Evolutionary conservation across 1,284 basidiomycete genomes (phyloP).

Genomic region (Rhodotorula sp.): DNA sequence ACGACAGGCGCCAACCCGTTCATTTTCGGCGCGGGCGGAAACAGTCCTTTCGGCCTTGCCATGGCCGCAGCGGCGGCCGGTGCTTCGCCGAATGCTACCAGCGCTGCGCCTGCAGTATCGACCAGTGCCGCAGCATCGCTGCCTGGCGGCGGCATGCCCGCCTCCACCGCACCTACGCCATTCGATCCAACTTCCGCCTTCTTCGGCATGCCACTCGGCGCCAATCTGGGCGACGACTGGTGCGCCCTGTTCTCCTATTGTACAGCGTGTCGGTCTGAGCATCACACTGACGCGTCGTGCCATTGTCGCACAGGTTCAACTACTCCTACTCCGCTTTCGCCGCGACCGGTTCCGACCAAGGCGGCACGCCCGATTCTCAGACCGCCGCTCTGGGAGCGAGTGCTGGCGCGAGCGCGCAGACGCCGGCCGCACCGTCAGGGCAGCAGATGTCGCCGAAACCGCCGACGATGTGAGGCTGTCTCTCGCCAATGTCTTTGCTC

Average conservation of each 20-base stretch:
- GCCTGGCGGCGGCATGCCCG: background rate
- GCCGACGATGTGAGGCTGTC: background rate
- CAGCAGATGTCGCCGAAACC: background rate
- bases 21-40: background rate
- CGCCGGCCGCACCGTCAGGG: background rate
- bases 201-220: conserved; percentile 34
- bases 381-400: background rate
- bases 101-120: too few species aligned
- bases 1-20: background rate
- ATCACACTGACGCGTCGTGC: background rate
- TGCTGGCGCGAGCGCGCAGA: background rate
- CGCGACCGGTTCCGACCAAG: background rate
- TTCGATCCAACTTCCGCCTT: conserved; percentile 30
- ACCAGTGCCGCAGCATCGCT: too few species aligned
- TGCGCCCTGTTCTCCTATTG: background rate
- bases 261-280: too few species aligned
- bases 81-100: too few species aligned
- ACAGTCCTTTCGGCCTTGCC: background rate
- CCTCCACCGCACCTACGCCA: background rate
- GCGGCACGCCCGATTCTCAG: conserved; percentile 6
- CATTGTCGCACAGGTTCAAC: conserved; percentile 10
- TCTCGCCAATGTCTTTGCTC: background rate
- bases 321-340: conserved; percentile 30
- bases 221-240: conserved; percentile 29
- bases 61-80: background rate